phyloP scores from a whole-genome alignment of 805 yeast species.

The Huiozyma naganishii region DNA sequence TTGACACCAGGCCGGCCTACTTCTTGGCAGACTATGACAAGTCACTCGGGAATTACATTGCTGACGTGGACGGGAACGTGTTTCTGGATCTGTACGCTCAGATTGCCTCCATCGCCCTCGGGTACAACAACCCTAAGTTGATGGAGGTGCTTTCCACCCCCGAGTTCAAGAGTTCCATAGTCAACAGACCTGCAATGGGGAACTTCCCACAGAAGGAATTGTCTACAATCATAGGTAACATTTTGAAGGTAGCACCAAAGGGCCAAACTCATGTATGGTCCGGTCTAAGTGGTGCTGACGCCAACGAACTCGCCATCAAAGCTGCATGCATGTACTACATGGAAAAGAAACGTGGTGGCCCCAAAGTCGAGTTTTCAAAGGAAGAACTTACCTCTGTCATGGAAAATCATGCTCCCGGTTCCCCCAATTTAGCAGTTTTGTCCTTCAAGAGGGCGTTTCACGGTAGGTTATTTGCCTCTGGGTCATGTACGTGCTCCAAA shows the following conservation, averaged over 20 bases:
- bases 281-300: conserved; percentile 57
- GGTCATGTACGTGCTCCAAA: conserved; percentile 84
- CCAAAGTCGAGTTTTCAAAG: conserved; percentile 42
- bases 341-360: conserved; percentile 54
- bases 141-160: conserved; percentile 47
- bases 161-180: conserved; percentile 53
- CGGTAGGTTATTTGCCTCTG: conserved; percentile 88
- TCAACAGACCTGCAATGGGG: conserved; percentile 60
- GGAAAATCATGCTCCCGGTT: conserved; percentile 78
- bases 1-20: conserved; percentile 53
- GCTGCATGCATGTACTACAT: conserved; percentile 62
- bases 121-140: conserved; percentile 59
- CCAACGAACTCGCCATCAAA: conserved; percentile 60
- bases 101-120: conserved; percentile 59
- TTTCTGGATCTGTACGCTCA: conserved; percentile 61
- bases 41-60: conserved; percentile 54
- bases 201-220: conserved; percentile 53
- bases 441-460: conserved; percentile 89
- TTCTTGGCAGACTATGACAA: conserved; percentile 55
- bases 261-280: conserved; percentile 54
- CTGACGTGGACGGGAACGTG: conserved; percentile 54
- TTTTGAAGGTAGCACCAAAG: conserved; percentile 54
- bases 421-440: conserved; percentile 75
- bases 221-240: conserved; percentile 34
- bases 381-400: conserved; percentile 68